These are phyloP conservation scores for Scopulariopsis brevicaulis DNA, from an alignment of 2,329 filamentous ascomycete genomes.

Conservation along the genomic window DNA sequence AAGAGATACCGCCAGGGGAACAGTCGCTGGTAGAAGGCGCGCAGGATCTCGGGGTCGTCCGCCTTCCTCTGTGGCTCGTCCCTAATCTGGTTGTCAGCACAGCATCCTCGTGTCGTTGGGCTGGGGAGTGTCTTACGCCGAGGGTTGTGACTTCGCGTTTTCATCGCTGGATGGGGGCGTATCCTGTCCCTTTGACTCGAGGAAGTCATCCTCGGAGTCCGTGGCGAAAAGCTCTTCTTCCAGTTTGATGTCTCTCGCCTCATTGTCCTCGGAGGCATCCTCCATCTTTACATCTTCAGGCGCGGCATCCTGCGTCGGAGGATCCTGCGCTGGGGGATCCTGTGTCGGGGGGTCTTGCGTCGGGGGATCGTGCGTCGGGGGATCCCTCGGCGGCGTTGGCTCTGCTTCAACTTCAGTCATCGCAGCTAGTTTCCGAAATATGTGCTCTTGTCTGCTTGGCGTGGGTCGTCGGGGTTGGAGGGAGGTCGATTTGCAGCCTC, in stretches of 20 bases:
- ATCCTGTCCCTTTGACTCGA: conserved; percentile 28
- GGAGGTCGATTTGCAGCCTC: neutral
- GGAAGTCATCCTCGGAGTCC: conserved; percentile 44
- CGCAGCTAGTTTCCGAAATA: neutral
- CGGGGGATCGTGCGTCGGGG: conserved; percentile 5
- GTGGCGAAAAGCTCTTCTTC: conserved; percentile 25
- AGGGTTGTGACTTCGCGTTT: neutral
- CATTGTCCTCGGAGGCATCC: conserved; percentile 2
- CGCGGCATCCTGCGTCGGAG: neutral
- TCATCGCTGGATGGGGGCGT: conserved; percentile 20
- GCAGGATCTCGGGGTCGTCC: conserved; percentile 52
- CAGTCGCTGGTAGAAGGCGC: conserved; percentile 87
- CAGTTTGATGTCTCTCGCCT: neutral
- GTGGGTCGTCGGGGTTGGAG: neutral
- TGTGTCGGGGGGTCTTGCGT: conserved; percentile 28
- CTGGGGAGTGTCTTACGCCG: neutral
- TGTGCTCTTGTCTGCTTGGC: neutral
- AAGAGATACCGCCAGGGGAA: conserved; percentile 94
- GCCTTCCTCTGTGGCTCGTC: conserved; percentile 1
- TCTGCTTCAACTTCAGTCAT: neutral
- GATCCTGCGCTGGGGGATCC: neutral
- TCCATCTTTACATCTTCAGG: conserved; percentile 27
- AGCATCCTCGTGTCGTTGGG: neutral
- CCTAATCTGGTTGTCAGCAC: neutral
- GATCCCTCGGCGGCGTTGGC: neutral